A percentile compares a stretch with the other conserved stretches of the same genome.
Conservation (phyloP, 108 stramenopile species). For the Seminavis robusta region DNA sequence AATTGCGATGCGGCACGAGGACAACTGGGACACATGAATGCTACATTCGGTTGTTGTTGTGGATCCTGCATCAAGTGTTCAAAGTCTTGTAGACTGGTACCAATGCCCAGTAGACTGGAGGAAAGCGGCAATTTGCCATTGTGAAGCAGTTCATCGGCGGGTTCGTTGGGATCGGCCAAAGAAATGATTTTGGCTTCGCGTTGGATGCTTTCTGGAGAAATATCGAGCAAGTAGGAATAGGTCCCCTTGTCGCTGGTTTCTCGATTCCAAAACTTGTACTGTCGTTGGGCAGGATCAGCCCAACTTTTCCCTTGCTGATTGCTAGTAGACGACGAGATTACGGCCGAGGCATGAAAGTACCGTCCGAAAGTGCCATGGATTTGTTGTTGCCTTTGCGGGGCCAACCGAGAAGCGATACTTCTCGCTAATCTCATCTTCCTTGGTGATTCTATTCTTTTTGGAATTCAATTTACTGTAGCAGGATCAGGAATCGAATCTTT, state of each 20-base stretch:
- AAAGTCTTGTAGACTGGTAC: conserved; percentile 47
- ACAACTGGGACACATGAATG: conserved; percentile 61
- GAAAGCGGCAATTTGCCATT: conserved; percentile 52
- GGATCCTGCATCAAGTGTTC: conserved; percentile 22
- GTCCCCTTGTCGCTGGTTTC: conserved; percentile 36
- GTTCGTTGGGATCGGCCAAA: conserved; percentile 39
- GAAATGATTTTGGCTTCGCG: conserved; percentile 57
- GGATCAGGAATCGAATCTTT: too few relatives aligned
- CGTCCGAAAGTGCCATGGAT: too few relatives aligned
- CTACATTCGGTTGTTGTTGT: conserved; percentile 53
- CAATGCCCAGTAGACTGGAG: conserved; percentile 44
- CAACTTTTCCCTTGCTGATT: conserved; percentile 1
- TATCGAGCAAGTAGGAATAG: conserved; percentile 43
- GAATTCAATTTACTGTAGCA: too few relatives aligned
- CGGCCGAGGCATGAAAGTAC: conserved; percentile 8
- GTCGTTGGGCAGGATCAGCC: conserved; percentile 43
- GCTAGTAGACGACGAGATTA: not conserved
- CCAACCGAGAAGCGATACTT: too few relatives aligned
- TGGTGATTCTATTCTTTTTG: too few relatives aligned
- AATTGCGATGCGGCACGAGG: conserved; percentile 48
- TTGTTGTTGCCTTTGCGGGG: too few relatives aligned
- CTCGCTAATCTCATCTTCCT: too few relatives aligned
- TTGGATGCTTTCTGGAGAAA: conserved; percentile 53
- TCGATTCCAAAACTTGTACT: conserved; percentile 73
- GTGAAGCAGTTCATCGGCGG: conserved; percentile 32